Percentiles rank a stretch among this genome's conserved stretches.
Evolutionary conservation across 331 rosid species (phyloP).

Genomic region (Erythrophleum ivorense): DNA sequence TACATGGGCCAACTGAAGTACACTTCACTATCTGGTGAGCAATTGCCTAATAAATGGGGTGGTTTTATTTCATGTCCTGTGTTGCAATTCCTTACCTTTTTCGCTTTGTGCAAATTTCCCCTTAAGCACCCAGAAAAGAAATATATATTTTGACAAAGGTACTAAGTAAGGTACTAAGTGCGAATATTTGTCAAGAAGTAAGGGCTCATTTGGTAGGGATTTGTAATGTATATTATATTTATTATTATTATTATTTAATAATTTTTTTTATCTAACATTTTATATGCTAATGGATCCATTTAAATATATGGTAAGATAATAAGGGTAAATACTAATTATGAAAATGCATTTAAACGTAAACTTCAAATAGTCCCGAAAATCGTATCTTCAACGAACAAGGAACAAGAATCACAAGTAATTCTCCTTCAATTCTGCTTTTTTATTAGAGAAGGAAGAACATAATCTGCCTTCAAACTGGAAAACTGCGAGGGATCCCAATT

Average conservation of each 20-base stretch:
- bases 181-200: neutral
- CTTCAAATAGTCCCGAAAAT: neutral
- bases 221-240: too few relatives aligned
- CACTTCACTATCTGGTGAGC: neutral
- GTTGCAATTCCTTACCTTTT: neutral
- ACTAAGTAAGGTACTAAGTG: neutral
- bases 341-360: neutral
- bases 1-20: neutral
- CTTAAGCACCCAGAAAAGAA: neutral
- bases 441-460: constrained; percentile 39
- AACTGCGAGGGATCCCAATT: constrained; percentile 27
- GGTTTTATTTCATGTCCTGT: neutral
- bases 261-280: too few relatives aligned
- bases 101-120: neutral
- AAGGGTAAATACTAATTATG: neutral
- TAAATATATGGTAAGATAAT: neutral
- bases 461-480: constrained; percentile 28
- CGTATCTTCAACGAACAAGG: neutral
- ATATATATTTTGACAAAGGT: too few relatives aligned
- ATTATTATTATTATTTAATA: too few relatives aligned
- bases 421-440: neutral
- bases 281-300: too few relatives aligned
- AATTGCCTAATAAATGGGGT: neutral
- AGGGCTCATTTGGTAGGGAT: too few relatives aligned
- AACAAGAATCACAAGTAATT: neutral